Conservation (phyloP, 805 yeast species). For the Kurtzmaniella fragi region DNA sequence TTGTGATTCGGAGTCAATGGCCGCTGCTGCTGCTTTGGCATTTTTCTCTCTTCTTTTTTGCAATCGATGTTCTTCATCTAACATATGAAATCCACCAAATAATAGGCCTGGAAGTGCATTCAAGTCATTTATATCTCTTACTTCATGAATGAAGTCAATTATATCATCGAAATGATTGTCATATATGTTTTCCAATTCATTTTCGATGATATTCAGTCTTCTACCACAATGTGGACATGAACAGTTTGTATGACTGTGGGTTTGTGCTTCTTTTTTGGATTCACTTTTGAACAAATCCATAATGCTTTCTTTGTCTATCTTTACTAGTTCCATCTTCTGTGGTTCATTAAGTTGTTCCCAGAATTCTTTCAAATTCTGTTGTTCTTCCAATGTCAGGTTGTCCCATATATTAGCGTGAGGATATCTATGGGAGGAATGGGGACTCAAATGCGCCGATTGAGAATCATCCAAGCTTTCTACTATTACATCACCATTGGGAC, state of each 20-base stretch:
- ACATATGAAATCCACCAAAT: slow-evolving; percentile 32
- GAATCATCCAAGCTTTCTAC: slow-evolving; percentile 51
- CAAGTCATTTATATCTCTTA: slow-evolving; percentile 32
- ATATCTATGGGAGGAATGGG: not conserved
- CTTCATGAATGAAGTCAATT: slow-evolving; percentile 33
- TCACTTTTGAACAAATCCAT: slow-evolving; percentile 55
- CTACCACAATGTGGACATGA: slow-evolving; percentile 77
- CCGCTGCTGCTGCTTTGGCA: not conserved
- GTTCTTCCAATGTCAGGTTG: slow-evolving; percentile 45
- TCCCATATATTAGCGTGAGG: slow-evolving; percentile 38
- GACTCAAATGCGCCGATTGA: slow-evolving; percentile 9
- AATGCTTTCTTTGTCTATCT: slow-evolving; percentile 65
- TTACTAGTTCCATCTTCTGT: slow-evolving; percentile 56
- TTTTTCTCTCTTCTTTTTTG: slow-evolving; percentile 19
- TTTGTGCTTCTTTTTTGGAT: slow-evolving; percentile 10
- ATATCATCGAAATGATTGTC: slow-evolving; percentile 57
- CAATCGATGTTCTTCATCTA: slow-evolving; percentile 27
- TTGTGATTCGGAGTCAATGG: not conserved
- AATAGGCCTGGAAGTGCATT: slow-evolving; percentile 30
- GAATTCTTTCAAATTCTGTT: slow-evolving; percentile 45
- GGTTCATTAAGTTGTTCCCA: slow-evolving; percentile 66
- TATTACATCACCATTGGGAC: slow-evolving; percentile 70
- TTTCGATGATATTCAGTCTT: slow-evolving; percentile 64
- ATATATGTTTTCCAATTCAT: slow-evolving; percentile 70
- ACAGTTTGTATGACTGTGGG: slow-evolving; percentile 32